Evolutionary conservation across 1,284 basidiomycete genomes (phyloP), one percentile per base, ranked within the genome.

Genomic region (Rhizopogon hawkerae): DNA sequence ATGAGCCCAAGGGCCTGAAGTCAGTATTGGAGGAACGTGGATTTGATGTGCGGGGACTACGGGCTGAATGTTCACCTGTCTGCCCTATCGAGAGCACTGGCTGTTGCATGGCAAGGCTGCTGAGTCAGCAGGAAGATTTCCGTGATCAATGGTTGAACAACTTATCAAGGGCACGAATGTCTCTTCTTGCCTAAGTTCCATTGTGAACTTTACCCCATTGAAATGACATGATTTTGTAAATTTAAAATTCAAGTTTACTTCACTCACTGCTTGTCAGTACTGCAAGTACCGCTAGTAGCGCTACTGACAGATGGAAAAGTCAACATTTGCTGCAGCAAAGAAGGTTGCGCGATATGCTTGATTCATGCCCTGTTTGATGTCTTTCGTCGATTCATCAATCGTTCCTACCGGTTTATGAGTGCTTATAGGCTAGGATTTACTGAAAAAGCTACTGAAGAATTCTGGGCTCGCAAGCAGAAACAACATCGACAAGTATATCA

Each of bases 311-410:
- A 11, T 26, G 11, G 14, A 23, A n/a, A 46, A 46, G 23, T 21
- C 21, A 10, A 18, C 6, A 38, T 23, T 41, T n/a, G 9, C n/a
- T 16, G 3, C 6, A 31, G 60, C 61, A 36, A 67, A 66, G 55
- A 51, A 61, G 37, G 53, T 56, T 10, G 57, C 56, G 53, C 4
- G 47, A 58, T 36, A 58, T 56, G 34, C 54, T 66, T 16, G 54
- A 62, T 54, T 50, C 54, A 11, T 65, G 62, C 46, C 59, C 63
- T 18, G 37, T 47, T 47, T 9, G 57, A 66, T 7, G 60, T 64
- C 16, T 61, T 64, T 39, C 46, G 48, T 11, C 46, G 52, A 18
- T 66, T 65, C 38, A 58, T 65, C 46, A 65, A 65, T 42, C 45
- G 56, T 6, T 59, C 60, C 14, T 35, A 41, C 26, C 9, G 54